Base-by-base conservation (phyloP, 441 rosid species). In the Viola pubescens region DNA sequence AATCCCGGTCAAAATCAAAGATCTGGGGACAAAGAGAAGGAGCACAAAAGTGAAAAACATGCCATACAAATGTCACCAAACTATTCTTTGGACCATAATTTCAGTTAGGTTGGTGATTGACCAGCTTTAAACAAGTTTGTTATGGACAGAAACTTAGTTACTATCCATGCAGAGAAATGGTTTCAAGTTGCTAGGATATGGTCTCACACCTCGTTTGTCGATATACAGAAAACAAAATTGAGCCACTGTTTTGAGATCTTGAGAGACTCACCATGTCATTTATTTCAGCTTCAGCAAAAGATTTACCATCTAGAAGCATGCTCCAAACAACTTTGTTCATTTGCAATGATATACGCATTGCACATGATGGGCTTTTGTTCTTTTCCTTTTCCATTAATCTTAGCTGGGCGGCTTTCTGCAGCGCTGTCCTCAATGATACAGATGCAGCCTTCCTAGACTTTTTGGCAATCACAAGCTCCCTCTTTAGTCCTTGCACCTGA, bases 221-320 rank as follows among this genome's bases (percentile, higher is more conserved):
- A 26, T 26, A 26, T 26, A 26, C 34, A 26, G 34, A 26, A 26
- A 26, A 26, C 34, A 26, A 26, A 26, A 26, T 26, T 1, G 34
- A 2, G 34, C 34, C 34, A 26, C 34, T 26, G 3, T 26, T 26
- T 26, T 26, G 34, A 26, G 34, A 52, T 11, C 16, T 70, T 70
- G 49, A 61, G 70, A 12, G 39, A 61, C 89, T 81, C 66, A 94
- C 99, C 99, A 94, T 85, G 73, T 91, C 94, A 79, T 90, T 90
- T 74, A 94, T 94, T 82, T 94, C 97, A 65, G 97, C 94, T 80
- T 94, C 99, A 16, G 99, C 91, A 75, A 94, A 88, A 64, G 97
- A 69, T 87, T 94, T 94, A 54, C 97, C 96, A 78, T 94, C 99
- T 67, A 86, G 68, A 71, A 94, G 84, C 99, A 94, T 94, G 77